Evolutionary conservation across 805 yeast species (phyloP).

Genomic region (Babjeviella inositovora): DNA sequence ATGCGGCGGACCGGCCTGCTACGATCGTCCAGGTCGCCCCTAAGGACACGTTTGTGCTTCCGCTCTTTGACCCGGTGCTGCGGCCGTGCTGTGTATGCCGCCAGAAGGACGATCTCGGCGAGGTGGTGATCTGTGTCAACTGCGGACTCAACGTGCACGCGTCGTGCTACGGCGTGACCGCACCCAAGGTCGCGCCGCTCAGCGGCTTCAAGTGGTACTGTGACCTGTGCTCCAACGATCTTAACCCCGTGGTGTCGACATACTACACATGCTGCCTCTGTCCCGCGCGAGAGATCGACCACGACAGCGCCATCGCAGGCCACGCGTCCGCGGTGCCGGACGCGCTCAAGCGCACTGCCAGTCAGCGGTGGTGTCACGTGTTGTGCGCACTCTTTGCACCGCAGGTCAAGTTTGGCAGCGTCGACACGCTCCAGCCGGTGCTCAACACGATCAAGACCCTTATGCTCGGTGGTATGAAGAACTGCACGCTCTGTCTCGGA

Average conservation of each 20-base stretch:
- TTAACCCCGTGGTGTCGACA: constrained; percentile 40
- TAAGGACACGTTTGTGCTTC: constrained; percentile 5
- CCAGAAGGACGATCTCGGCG: constrained; percentile 14
- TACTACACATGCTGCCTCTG: constrained; percentile 58
- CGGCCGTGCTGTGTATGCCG: constrained; percentile 46
- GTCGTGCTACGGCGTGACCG: constrained; percentile 45
- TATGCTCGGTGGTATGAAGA: constrained; percentile 18
- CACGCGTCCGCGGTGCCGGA: constrained; percentile 30
- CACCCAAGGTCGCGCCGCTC: constrained; percentile 3
- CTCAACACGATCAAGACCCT: too few species aligned
- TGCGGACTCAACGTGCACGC: constrained; percentile 65
- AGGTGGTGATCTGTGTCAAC: constrained; percentile 34
- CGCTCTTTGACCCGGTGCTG: constrained; percentile 7
- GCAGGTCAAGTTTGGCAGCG: constrained; percentile 23
- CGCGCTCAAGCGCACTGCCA: constrained; percentile 50
- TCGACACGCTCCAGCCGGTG: constrained; percentile 27
- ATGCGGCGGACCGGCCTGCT: too few species aligned
- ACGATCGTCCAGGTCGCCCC: too few species aligned
- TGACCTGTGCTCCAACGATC: constrained; percentile 61
- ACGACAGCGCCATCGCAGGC: constrained; percentile 26
- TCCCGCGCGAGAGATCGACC: constrained; percentile 29
- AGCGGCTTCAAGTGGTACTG: constrained; percentile 52
- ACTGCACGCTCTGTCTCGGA: constrained; percentile 28
- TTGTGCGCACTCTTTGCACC: constrained; percentile 48
- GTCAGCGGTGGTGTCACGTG: constrained; percentile 68